Evolutionary conservation across 495 filamentous ascomycete species (phyloP).

Genomic region (Elaphomyces granulatus): DNA sequence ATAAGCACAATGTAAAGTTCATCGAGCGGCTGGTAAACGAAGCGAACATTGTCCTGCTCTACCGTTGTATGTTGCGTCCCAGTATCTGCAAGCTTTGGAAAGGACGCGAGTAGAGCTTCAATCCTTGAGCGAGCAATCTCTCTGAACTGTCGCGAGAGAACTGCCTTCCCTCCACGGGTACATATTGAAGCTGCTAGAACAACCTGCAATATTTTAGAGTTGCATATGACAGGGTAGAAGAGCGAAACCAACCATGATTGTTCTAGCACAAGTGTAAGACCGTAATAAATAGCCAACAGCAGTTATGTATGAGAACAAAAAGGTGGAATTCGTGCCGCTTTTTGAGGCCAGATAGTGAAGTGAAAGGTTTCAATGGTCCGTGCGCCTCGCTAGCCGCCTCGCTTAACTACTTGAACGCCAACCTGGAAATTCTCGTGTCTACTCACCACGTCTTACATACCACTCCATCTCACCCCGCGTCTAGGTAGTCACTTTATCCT

Average conservation of each 20-base stretch:
- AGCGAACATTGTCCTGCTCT: slow-evolving; percentile 98
- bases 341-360: too few relatives aligned
- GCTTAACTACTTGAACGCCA: too few relatives aligned
- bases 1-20: slow-evolving; percentile 99
- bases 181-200: slow-evolving; percentile 98
- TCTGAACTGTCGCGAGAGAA: slow-evolving; percentile 90
- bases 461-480: too few relatives aligned
- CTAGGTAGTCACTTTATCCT: too few relatives aligned
- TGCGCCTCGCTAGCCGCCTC: too few relatives aligned
- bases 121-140: slow-evolving; percentile 92
- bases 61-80: slow-evolving; percentile 95
- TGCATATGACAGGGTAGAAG: slow-evolving; percentile 4
- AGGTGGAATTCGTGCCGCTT: too few relatives aligned
- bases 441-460: too few relatives aligned
- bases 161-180: slow-evolving; percentile 92
- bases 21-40: slow-evolving; percentile 96
- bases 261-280: slow-evolving; percentile 18
- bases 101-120: slow-evolving; percentile 88
- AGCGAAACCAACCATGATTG: slow-evolving; percentile 11
- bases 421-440: too few relatives aligned
- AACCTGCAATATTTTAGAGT: slow-evolving; percentile 48
- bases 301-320: too few relatives aligned
- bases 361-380: too few relatives aligned
- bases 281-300: background rate
- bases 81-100: slow-evolving; percentile 90